These are phyloP conservation scores for Eutrema salsugineum DNA, from an alignment of 441 rosid species.

Conservation along the genomic window DNA sequence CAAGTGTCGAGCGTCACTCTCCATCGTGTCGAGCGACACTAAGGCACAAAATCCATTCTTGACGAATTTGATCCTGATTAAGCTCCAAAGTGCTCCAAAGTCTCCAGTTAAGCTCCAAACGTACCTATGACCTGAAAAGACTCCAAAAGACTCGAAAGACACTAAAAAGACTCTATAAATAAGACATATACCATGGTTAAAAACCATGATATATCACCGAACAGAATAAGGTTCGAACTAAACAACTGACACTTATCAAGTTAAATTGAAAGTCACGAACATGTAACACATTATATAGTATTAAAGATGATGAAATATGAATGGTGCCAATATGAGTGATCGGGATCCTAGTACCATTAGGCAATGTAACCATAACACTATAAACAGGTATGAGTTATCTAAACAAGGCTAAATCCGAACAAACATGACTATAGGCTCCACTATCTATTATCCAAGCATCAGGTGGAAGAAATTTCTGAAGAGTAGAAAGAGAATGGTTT, in stretches of 20 bases:
- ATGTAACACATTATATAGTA: neutral
- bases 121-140: no score
- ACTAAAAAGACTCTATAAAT: no score
- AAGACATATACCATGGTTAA: no score
- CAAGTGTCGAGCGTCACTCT: no score
- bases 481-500: neutral
- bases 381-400: neutral
- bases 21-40: no score
- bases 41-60: no score
- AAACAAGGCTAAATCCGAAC: neutral
- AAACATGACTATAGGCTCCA: neutral
- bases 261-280: neutral
- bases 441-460: neutral
- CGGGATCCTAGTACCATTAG: neutral
- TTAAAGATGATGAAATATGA: neutral
- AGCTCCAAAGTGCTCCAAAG: no score
- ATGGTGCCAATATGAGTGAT: neutral
- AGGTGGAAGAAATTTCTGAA: rapidly evolving
- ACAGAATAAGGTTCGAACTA: neutral
- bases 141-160: no score
- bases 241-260: neutral
- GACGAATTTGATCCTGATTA: no score
- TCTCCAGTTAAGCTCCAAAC: no score
- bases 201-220: no score
- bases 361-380: neutral